Evolutionary conservation across 306 rosid genomes (phyloP).

Genomic region (Vachellia pachyceras): DNA sequence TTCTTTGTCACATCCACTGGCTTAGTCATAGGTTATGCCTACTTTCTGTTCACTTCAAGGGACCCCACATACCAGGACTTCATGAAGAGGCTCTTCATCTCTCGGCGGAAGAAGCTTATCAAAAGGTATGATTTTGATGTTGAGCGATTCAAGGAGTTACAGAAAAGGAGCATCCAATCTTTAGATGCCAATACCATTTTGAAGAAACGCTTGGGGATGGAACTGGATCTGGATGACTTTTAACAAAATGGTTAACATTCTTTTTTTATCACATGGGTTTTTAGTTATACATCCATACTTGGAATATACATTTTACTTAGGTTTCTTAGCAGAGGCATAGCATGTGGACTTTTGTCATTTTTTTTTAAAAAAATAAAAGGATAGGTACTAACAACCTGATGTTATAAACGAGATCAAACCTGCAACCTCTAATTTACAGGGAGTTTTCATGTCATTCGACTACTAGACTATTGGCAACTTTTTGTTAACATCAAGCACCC

Average conservation of each 20-base stretch:
- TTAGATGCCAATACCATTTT: conserved; percentile 60
- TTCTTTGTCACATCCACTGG: conserved; percentile 76
- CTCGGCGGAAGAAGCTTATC: conserved; percentile 82
- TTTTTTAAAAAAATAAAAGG: background rate
- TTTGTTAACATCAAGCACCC: background rate
- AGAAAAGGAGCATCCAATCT: conserved; percentile 53
- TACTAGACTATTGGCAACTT: background rate
- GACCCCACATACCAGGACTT: conserved; percentile 94
- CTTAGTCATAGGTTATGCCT: conserved; percentile 84
- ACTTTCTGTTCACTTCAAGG: conserved; percentile 88
- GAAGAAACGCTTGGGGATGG: conserved; percentile 65
- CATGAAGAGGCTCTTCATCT: conserved; percentile 80
- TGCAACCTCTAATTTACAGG: background rate
- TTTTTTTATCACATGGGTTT: background rate
- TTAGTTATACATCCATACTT: background rate
- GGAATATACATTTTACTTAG: background rate
- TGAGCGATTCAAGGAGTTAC: conserved; percentile 64
- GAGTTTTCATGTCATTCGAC: background rate
- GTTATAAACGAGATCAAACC: too few species aligned
- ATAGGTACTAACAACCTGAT: background rate
- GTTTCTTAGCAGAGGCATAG: background rate
- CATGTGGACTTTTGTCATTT: background rate
- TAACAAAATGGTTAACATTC: conserved; percentile 49
- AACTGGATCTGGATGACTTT: conserved; percentile 70
- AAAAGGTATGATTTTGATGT: conserved; percentile 68